Evolutionary conservation across 2,329 filamentous ascomycete species (phyloP).

Genomic region (Aspergillus nomiae): DNA sequence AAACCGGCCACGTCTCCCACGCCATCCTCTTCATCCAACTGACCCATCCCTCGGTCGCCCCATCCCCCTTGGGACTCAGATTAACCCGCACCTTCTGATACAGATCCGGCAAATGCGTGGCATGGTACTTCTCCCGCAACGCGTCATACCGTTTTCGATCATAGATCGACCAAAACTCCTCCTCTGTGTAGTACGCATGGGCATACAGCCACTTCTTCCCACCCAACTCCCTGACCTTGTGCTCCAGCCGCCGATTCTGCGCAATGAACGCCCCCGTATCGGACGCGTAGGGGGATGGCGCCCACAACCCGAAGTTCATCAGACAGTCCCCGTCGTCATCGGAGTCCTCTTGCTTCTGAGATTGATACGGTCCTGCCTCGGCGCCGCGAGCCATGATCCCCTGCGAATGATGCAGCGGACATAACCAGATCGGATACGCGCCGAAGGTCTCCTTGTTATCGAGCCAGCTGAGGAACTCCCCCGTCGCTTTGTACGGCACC

Average conservation of each 20-base stretch:
- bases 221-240: conserved; percentile 66
- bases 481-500: conserved; percentile 53
- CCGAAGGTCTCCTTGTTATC: conserved; percentile 45
- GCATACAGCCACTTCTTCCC: conserved; percentile 89
- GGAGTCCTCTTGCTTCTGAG: neutral
- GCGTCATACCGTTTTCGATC: conserved; percentile 40
- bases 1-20: conserved; percentile 27
- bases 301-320: conserved; percentile 71
- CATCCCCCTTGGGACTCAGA: neutral
- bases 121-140: conserved; percentile 43
- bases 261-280: conserved; percentile 56
- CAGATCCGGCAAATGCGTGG: conserved; percentile 24
- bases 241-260: conserved; percentile 72
- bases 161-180: conserved; percentile 49
- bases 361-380: neutral
- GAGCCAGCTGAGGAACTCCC: conserved; percentile 51
- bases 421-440: conserved; percentile 62
- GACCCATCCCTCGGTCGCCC: conserved; percentile 11
- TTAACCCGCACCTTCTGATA: conserved; percentile 24
- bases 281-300: conserved; percentile 62
- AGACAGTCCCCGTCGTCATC: conserved; percentile 35
- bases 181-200: conserved; percentile 76
- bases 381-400: conserved; percentile 4
- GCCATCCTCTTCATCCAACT: conserved; percentile 16
- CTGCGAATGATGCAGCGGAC: conserved; percentile 44